Base-by-base conservation (phyloP, 257 asterid species). In the Solanum pennellii region DNA sequence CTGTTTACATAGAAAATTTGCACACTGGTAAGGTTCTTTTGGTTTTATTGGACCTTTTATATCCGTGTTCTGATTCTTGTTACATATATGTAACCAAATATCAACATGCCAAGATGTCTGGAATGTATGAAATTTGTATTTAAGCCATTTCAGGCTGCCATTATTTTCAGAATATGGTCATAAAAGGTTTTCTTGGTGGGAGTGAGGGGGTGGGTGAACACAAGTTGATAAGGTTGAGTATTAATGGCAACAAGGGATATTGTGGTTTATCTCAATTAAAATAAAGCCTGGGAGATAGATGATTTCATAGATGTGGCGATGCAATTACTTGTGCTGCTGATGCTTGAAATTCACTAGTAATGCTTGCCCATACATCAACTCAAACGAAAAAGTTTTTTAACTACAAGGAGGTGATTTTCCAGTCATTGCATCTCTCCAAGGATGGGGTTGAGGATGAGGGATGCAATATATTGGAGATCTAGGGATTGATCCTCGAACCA, bases 1-100 rank as follows among this genome's bases (percentile, higher is more conserved):
- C 85, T 92, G 95, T 27, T 47, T 89, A 20, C 96, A 92, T 89
- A 92, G 99, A 93, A 97, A 96, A 92, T 87, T 96, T 76, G 98
- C 93, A 31, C 93, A 91, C 87, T 91, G 99, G 99, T 96, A 90
- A 90, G 88, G 52, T 83, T 86, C 18, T 76, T 88, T 21, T 79
- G 15, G 41, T 27, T 84, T 60, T 72, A 31, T 68, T 44, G 85
- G 44, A 59, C 83, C 60, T 31, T 14, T 45, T n/a, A 37, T 49
- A 65, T 47, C 8, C 49, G 6, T 39, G 20, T 84, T 84, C 35
- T 41, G 29, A 29, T 66, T 21, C 84, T 79, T 47, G 27, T 62
- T 79, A 27, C 66, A 79, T 47, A 9, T 20, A 45, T 79, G 6
- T 25, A 16, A 45, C 84, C 84, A 45, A 79, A 79, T 27, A 27